phyloP scores from a whole-genome alignment of 371 early-diverging fungal species.

The Mortierella sp. region DNA sequence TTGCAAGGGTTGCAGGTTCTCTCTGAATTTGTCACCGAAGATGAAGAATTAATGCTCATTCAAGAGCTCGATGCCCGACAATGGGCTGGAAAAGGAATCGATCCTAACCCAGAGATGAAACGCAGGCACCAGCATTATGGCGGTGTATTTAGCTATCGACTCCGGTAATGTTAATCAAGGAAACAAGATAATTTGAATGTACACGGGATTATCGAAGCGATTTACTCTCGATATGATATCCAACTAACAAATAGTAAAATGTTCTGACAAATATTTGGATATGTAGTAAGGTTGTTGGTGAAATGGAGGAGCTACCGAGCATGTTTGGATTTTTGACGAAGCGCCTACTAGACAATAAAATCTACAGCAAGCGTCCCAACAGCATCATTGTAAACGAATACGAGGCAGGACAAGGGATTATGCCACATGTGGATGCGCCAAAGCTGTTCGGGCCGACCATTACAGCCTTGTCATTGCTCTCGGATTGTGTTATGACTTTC shows the following conservation, averaged over 20 bases:
- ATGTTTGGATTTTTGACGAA: constrained; percentile 59
- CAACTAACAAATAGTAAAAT: neutral
- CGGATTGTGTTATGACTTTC: constrained; percentile 79
- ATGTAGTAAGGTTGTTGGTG: constrained; percentile 65
- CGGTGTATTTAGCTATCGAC: constrained; percentile 75
- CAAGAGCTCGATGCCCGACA: constrained; percentile 32
- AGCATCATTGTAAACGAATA: constrained; percentile 81
- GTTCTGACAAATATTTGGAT: neutral
- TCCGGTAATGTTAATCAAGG: constrained; percentile 59
- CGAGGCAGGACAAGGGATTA: constrained; percentile 74
- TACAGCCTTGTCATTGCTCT: constrained; percentile 73
- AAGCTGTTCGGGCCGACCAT: constrained; percentile 76
- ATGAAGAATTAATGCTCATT: constrained; percentile 38
- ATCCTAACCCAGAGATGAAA: constrained; percentile 81
- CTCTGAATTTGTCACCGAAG: constrained; percentile 33
- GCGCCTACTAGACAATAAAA: constrained; percentile 44
- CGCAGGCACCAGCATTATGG: constrained; percentile 84
- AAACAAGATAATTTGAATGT: neutral
- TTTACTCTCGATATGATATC: no score
- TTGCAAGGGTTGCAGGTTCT: constrained; percentile 33
- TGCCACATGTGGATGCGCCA: constrained; percentile 70
- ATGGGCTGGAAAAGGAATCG: constrained; percentile 48
- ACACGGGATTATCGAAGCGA: no score
- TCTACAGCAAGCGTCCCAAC: constrained; percentile 66
- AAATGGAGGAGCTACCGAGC: constrained; percentile 69